Conservation (phyloP, 148 eudicot genomes). For the Camellia granthamiana region DNA sequence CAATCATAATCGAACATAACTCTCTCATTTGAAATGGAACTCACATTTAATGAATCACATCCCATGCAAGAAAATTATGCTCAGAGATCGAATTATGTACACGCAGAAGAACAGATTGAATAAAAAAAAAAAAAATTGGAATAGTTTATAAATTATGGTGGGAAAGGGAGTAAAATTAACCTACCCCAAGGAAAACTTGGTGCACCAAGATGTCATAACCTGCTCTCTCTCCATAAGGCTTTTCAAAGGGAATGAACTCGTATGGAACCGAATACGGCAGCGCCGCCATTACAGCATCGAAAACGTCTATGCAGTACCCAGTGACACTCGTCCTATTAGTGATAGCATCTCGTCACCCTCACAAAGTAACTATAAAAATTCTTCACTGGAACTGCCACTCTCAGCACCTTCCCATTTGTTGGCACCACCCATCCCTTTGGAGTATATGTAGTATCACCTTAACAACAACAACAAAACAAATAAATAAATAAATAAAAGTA, state of each 20-base stretch:
- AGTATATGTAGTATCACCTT: constrained; percentile 18
- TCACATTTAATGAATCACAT: no score
- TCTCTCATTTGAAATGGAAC: no score
- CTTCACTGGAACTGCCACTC: constrained; percentile 54
- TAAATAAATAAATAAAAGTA: no score
- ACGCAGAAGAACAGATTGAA: no score
- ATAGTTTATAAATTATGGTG: neutral
- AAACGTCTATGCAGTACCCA: constrained; percentile 67
- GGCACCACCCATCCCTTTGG: constrained; percentile 45
- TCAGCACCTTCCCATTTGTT: constrained; percentile 40
- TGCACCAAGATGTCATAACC: constrained; percentile 31
- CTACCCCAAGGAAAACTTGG: constrained; percentile 26
- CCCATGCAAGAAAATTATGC: no score
- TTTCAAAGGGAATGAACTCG: constrained; percentile 44
- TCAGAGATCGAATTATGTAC: no score
- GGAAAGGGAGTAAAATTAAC: neutral
- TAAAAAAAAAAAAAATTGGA: neutral
- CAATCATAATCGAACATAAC: no score
- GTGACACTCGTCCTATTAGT: constrained; percentile 24
- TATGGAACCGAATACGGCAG: constrained; percentile 50
- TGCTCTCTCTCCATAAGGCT: constrained; percentile 23
- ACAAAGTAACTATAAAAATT: constrained; percentile 44
- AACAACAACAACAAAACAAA: no score
- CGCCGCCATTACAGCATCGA: constrained; percentile 44
- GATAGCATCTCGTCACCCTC: constrained; percentile 18